These are phyloP conservation scores for Schizochytrium sp. DNA, from an alignment of 108 stramenopile genomes.

Conservation along the genomic window DNA sequence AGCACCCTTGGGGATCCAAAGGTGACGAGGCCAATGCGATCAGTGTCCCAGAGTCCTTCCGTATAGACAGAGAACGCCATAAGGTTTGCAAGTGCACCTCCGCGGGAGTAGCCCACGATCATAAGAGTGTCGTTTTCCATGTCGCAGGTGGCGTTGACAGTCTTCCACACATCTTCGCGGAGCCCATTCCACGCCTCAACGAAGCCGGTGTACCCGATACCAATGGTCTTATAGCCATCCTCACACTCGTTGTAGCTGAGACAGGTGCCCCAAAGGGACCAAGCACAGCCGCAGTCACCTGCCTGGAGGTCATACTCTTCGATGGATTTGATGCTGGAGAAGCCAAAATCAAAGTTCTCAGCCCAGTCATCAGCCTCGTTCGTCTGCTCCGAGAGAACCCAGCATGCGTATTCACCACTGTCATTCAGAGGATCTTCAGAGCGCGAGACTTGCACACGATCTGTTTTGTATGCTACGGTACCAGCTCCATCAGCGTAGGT, in stretches of 20 bases:
- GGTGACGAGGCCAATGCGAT: neutral
- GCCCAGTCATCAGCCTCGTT: conserved; percentile 10
- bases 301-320: neutral
- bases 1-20: conserved; percentile 45
- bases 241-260: neutral
- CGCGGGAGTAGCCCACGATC: neutral
- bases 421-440: neutral
- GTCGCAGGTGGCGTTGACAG: neutral
- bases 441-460: neutral
- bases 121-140: neutral
- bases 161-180: conserved; percentile 38
- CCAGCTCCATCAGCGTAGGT: neutral
- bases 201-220: conserved; percentile 5
- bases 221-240: conserved; percentile 35
- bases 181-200: conserved; percentile 34
- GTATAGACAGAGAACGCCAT: conserved; percentile 26
- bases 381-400: conserved; percentile 31
- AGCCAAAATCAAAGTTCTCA: conserved; percentile 7
- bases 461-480: neutral
- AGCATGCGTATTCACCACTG: neutral
- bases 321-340: neutral
- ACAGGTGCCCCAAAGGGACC: neutral
- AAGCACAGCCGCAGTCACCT: conserved; percentile 32
- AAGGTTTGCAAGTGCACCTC: neutral
- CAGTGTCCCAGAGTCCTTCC: conserved; percentile 47